Evolutionary conservation across 768 basidiomycete species (phyloP).

Genomic region (Wakefieldia striispora): DNA sequence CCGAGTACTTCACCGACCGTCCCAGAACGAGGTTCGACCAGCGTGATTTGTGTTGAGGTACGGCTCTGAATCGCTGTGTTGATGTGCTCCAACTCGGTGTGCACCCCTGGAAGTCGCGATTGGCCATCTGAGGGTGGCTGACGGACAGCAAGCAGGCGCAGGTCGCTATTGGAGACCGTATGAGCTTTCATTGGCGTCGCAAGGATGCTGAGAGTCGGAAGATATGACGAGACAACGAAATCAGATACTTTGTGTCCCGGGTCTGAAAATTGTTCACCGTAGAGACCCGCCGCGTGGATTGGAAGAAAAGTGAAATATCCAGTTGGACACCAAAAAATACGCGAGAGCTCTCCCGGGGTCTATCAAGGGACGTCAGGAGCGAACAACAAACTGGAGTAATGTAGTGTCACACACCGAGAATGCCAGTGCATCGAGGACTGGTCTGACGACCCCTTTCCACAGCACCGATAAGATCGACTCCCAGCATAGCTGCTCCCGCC

Average conservation of each 20-base stretch:
- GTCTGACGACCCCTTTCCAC: conserved; percentile 7
- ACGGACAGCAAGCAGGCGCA: conserved; percentile 11
- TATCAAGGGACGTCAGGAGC: neutral
- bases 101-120: conserved; percentile 1
- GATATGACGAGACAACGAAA: conserved; percentile 23
- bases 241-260: neutral
- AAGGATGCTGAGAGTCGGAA: conserved; percentile 26
- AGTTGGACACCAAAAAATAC: conserved; percentile 1
- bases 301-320: neutral
- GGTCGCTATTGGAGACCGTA: neutral
- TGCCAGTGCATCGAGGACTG: neutral
- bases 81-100: conserved; percentile 25
- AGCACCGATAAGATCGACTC: neutral
- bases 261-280: neutral
- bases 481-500: neutral
- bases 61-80: neutral
- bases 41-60: neutral
- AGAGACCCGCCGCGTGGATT: conserved; percentile 3
- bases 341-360: neutral
- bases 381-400: no score
- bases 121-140: conserved; percentile 14
- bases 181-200: neutral
- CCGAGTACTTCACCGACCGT: conserved; percentile 1
- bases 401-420: neutral
- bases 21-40: neutral